phyloP scores from a whole-genome alignment of 192 early-diverging fungal genomes.

The Mycoemilia scoparia region DNA sequence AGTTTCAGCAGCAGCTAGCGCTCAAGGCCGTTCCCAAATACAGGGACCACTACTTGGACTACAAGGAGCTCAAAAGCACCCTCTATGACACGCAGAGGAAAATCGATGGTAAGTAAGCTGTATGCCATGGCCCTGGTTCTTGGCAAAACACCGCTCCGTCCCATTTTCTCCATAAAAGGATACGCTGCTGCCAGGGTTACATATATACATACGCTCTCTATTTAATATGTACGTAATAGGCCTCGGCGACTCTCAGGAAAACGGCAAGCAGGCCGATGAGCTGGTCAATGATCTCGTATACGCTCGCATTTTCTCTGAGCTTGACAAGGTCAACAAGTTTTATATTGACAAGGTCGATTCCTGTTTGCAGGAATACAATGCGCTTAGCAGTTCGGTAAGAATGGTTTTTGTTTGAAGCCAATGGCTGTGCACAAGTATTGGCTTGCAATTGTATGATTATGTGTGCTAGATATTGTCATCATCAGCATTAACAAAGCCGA shows the following conservation, averaged over 20 bases:
- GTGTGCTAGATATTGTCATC: not conserved
- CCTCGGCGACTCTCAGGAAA: not conserved
- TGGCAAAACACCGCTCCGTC: not conserved
- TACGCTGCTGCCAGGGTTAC: constrained; percentile 1
- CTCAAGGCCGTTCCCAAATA: constrained; percentile 31
- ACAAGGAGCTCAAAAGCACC: constrained; percentile 28
- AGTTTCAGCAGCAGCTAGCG: constrained; percentile 38
- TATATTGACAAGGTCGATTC: constrained; percentile 16
- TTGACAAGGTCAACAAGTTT: constrained; percentile 32
- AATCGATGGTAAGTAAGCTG: constrained; percentile 4
- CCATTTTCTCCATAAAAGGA: not conserved
- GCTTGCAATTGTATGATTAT: too few relatives aligned
- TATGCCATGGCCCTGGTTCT: not conserved
- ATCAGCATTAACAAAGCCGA: constrained; percentile 1
- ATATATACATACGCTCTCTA: not conserved
- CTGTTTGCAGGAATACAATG: constrained; percentile 15
- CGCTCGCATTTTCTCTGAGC: constrained; percentile 18
- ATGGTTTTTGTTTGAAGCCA: not conserved
- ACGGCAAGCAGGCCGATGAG: not conserved
- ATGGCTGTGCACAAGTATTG: too few relatives aligned
- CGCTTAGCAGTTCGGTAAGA: constrained; percentile 15
- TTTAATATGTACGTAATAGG: not conserved
- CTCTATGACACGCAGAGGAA: constrained; percentile 20
- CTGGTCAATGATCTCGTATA: constrained; percentile 1
- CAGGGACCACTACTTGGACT: constrained; percentile 33